Evolutionary conservation across 2,329 filamentous ascomycete genomes (phyloP).

Genomic region (Verticillium albo-atrum): DNA sequence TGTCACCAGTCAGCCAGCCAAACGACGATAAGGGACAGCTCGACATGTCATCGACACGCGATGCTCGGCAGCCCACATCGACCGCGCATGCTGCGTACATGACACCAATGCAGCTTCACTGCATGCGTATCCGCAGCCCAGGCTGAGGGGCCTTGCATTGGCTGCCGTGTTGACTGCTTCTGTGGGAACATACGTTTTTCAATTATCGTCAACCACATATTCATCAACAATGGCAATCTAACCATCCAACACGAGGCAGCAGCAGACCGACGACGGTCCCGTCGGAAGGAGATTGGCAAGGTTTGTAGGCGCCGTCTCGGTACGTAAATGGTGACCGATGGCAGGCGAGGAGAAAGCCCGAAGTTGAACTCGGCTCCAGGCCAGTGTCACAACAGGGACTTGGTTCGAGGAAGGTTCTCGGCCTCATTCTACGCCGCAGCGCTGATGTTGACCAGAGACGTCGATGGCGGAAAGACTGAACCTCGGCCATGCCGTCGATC

Average conservation of each 20-base stretch:
- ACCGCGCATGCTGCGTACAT: background rate
- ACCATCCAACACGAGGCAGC: background rate
- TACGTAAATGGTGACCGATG: background rate
- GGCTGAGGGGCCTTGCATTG: slow-evolving; percentile 4
- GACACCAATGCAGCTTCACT: slow-evolving; percentile 5
- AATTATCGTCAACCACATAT: background rate
- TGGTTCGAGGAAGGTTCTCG: slow-evolving; percentile 1
- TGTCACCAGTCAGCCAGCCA: background rate
- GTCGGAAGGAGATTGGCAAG: background rate
- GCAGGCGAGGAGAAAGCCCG: background rate
- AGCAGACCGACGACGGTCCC: background rate
- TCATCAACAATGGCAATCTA: background rate
- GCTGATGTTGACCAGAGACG: background rate
- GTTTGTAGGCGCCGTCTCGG: background rate
- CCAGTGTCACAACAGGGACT: background rate
- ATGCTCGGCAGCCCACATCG: background rate
- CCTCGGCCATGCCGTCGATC: background rate
- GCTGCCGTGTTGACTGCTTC: slow-evolving; percentile 2
- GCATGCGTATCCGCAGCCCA: slow-evolving; percentile 2
- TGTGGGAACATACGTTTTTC: background rate
- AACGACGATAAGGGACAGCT: background rate
- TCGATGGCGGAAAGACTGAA: background rate
- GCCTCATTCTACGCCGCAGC: background rate
- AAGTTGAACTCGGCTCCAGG: background rate
- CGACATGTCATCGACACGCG: background rate